Evolutionary conservation across 1,284 basidiomycete genomes (phyloP), one percentile per base, ranked within the genome.

Genomic region (Marasmius oreades): DNA sequence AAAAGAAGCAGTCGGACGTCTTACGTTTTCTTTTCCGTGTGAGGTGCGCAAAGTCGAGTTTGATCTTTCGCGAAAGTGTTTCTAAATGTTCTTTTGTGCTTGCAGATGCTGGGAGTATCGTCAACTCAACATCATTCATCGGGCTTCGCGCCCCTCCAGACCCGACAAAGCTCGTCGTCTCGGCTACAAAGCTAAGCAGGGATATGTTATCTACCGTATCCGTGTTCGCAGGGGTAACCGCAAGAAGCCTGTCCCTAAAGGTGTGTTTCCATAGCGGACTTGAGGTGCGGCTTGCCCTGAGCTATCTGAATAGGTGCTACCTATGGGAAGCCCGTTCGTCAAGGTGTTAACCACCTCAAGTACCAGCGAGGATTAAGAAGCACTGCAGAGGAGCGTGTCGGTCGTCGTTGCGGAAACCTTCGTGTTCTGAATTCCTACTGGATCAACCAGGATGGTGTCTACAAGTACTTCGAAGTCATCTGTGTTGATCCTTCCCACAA

Each of bases 181-280:
- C 62, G 96, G 96, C 57, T 99, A 99, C 89, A 99, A 98, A 81
- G 93, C 97, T 73, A 99, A 99, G 86, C 97, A 99, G 79, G 97
- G 97, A 69, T 99, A 94, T 75, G 91, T 99, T 61, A 78, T 99
- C 78, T 99, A 99, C 84, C 94, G 97, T 67, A 81, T 99, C 69
- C 93, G 96, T 66, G 96, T 99, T 64, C 90, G 97, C 70, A 88
- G 96, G 65, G 97, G 97, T 75, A 98, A 98, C 87, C 89, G 97
- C 80, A 99, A 99, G 84, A 97, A 95, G 85, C 95, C 92, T 62
- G 96, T 91, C 58, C 92, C 92, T 70, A 99, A 99, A 85, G 96
- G 96, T 89, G 59, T 51, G 74, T 44, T n/a, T 50, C 26, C 22
- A 34, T 37, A 3, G 60, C 5, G 45, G 4, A 1, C 10, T 53